These are phyloP conservation scores for Quercus variabilis DNA, from an alignment of 306 rosid genomes.

Conservation along the genomic window DNA sequence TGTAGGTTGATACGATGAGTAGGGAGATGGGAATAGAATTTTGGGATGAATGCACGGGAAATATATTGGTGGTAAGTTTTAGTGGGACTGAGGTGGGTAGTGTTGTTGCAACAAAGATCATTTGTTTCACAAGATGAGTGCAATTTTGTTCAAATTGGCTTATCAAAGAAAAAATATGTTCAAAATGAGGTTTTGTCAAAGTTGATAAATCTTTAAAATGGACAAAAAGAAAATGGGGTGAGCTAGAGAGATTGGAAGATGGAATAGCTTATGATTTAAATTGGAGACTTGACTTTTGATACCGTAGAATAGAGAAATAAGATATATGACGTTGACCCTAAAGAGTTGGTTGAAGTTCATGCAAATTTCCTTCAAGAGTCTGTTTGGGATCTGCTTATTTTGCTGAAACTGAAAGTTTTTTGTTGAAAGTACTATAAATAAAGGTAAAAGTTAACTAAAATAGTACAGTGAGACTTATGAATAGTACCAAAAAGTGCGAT, in stretches of 20 bases:
- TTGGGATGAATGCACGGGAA: neutral
- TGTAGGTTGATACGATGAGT: too few species aligned
- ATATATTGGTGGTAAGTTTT: neutral
- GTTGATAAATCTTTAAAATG: neutral
- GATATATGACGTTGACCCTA: too few species aligned
- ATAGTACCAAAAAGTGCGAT: too few species aligned
- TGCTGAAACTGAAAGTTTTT: too few species aligned
- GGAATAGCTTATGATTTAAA: neutral
- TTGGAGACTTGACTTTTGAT: too few species aligned
- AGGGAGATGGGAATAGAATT: neutral
- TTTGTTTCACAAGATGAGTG: neutral
- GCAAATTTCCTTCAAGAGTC: too few species aligned
- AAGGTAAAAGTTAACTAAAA: too few species aligned
- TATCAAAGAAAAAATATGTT: neutral
- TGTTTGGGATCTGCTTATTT: too few species aligned
- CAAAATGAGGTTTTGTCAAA: neutral
- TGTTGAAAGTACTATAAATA: fast-evolving
- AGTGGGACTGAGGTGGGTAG: too few species aligned
- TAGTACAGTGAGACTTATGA: fast-evolving
- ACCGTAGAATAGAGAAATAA: neutral
- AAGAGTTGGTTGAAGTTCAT: too few species aligned
- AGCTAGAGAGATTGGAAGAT: neutral
- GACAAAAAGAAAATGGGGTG: neutral
- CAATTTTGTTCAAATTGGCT: neutral
- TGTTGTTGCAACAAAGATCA: neutral